These are phyloP conservation scores for Yamadazyma membranifaciens DNA, from an alignment of 1,139 yeast species.

Conservation along the genomic window DNA sequence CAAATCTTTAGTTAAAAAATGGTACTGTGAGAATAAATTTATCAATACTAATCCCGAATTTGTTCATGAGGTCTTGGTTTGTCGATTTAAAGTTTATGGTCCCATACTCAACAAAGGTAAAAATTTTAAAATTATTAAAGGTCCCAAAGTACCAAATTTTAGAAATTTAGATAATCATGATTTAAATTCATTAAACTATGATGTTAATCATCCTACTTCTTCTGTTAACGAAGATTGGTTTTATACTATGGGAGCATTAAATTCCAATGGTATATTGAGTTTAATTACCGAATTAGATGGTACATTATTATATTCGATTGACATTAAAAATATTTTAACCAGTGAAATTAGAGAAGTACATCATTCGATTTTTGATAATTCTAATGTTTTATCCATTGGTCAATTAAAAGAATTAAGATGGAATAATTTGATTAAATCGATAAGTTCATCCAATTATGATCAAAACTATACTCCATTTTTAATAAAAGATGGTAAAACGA, in stretches of 20 bases:
- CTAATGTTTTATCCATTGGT: constrained; percentile 60
- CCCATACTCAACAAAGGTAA: constrained; percentile 50
- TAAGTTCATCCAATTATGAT: constrained; percentile 24
- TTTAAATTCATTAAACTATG: background rate
- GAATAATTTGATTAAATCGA: constrained; percentile 37
- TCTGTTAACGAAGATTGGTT: constrained; percentile 63
- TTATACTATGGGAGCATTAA: constrained; percentile 69
- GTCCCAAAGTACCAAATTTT: constrained; percentile 44
- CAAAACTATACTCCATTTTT: constrained; percentile 25
- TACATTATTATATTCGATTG: constrained; percentile 58
- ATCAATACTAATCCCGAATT: constrained; percentile 25
- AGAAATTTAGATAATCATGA: constrained; percentile 1
- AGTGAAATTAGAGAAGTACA: constrained; percentile 71
- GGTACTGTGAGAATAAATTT: constrained; percentile 48
- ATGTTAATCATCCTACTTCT: constrained; percentile 1
- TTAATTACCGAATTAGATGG: constrained; percentile 68
- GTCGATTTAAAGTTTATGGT: constrained; percentile 64
- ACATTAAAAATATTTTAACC: constrained; percentile 54
- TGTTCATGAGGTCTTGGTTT: constrained; percentile 51
- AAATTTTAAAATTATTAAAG: constrained; percentile 39
- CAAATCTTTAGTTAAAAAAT: constrained; percentile 56
- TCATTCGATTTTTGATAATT: constrained; percentile 61
- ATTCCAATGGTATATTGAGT: constrained; percentile 64
- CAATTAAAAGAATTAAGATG: constrained; percentile 51
- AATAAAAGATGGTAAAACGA: constrained; percentile 32